These are phyloP conservation scores for Geosmithia putterillii DNA, from an alignment of 2,329 filamentous ascomycete species.

Conservation along the genomic window DNA sequence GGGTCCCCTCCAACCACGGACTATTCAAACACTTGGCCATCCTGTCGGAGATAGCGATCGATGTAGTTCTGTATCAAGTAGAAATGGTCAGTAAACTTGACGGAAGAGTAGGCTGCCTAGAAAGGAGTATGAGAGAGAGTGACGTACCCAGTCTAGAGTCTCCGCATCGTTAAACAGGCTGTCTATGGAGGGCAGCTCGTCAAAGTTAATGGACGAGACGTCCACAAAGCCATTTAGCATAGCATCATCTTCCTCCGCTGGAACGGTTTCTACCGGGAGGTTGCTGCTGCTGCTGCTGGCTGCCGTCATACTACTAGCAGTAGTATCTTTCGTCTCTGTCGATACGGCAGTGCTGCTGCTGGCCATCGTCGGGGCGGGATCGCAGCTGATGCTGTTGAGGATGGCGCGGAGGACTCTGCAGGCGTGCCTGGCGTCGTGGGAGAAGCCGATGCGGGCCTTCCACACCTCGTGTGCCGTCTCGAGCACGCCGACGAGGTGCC, in stretches of 20 bases:
- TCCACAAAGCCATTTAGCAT: too few relatives aligned
- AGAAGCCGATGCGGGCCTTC: conserved; percentile 22
- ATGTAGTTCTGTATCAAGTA: conserved; percentile 10
- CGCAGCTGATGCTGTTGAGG: conserved; percentile 18
- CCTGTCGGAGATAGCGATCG: conserved; percentile 12
- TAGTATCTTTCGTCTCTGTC: not conserved
- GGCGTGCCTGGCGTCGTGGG: conserved; percentile 29
- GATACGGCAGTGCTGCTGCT: not conserved
- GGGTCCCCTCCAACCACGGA: too few relatives aligned
- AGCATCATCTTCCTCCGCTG: too few relatives aligned
- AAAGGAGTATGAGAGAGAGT: not conserved
- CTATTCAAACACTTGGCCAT: not conserved
- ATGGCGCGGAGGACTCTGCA: conserved; percentile 28
- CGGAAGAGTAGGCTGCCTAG: not conserved
- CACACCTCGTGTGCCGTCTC: conserved; percentile 28
- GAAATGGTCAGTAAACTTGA: not conserved
- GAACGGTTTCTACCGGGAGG: too few relatives aligned
- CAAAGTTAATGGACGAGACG: conserved; percentile 12
- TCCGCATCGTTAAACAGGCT: conserved; percentile 19
- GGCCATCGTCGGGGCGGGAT: conserved; percentile 3
- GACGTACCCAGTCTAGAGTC: conserved; percentile 28
- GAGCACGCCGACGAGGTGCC: conserved; percentile 21
- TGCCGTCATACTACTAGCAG: not conserved
- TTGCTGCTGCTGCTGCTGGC: too few relatives aligned
- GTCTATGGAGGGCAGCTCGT: conserved; percentile 22